These are phyloP conservation scores for Maudiozyma barnettii DNA, from an alignment of 805 yeast genomes.

Conservation along the genomic window DNA sequence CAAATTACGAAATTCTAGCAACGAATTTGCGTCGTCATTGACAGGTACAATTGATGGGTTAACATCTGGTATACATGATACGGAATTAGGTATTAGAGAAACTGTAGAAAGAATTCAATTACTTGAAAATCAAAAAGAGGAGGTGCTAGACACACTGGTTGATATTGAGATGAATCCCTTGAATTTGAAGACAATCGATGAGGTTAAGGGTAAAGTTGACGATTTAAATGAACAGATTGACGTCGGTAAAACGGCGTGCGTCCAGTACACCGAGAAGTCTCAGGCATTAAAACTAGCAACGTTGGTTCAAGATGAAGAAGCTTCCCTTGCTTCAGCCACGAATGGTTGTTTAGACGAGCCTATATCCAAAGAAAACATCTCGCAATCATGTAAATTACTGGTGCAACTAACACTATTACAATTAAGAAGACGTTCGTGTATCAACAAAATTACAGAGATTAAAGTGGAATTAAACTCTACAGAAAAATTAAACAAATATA, in stretches of 20 bases:
- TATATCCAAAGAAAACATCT: background rate
- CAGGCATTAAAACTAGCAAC: conserved; percentile 56
- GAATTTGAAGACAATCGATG: background rate
- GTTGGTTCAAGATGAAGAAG: conserved; percentile 47
- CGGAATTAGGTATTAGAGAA: background rate
- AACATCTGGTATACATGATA: background rate
- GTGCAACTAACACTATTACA: conserved; percentile 46
- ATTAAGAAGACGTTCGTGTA: conserved; percentile 34
- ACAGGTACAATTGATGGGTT: background rate
- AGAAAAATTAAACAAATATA: conserved; percentile 64
- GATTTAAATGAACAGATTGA: background rate
- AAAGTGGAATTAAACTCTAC: conserved; percentile 36
- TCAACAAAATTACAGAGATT: conserved; percentile 44
- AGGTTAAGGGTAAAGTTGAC: background rate
- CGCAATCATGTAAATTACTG: conserved; percentile 19
- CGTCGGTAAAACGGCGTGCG: conserved; percentile 5
- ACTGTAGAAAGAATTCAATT: background rate
- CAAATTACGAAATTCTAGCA: background rate
- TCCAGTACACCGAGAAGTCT: conserved; percentile 43
- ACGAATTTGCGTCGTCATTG: background rate
- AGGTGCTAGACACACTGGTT: background rate
- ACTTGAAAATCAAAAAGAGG: background rate
- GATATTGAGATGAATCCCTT: background rate
- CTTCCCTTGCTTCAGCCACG: conserved; percentile 6
- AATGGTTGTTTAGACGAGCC: background rate